phyloP scores from a whole-genome alignment of 2,329 filamentous ascomycete species.

The Gnomoniopsis sp. region DNA sequence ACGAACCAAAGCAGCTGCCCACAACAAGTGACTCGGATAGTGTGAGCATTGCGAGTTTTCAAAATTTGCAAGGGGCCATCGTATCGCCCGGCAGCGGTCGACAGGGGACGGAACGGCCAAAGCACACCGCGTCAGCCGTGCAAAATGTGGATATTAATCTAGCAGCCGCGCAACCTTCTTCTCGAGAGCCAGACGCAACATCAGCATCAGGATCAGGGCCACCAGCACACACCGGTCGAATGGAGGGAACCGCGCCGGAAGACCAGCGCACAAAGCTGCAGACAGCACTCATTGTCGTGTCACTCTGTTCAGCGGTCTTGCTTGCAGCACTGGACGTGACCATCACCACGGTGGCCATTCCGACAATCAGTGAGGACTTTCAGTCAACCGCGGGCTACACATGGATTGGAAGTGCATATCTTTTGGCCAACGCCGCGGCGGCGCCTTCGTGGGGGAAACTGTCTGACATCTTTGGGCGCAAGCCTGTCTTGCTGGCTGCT shows the following conservation, averaged over 20 bases:
- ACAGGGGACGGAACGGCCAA: neutral
- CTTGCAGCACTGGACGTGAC: conserved; percentile 49
- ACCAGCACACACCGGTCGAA: neutral
- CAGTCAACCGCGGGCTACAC: conserved; percentile 64
- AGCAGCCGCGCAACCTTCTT: neutral
- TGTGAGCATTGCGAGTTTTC: neutral
- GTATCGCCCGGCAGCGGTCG: neutral
- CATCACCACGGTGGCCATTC: conserved; percentile 60
- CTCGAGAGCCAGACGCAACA: neutral
- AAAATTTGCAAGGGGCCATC: neutral
- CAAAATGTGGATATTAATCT: neutral
- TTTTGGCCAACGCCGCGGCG: conserved; percentile 65
- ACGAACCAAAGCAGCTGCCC: neutral
- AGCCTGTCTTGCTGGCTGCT: conserved; percentile 47
- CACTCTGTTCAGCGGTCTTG: conserved; percentile 39
- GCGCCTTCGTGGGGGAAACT: conserved; percentile 69
- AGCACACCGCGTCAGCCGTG: neutral
- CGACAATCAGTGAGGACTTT: conserved; percentile 57
- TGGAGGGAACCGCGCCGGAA: conserved; percentile 21
- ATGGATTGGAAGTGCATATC: conserved; percentile 74
- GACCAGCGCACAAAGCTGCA: conserved; percentile 27
- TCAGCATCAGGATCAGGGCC: neutral
- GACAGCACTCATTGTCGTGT: conserved; percentile 33
- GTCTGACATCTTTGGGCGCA: conserved; percentile 56
- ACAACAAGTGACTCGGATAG: neutral